Conservation (phyloP, 2,329 filamentous ascomycete genomes). For the Xylaria polymorpha region DNA sequence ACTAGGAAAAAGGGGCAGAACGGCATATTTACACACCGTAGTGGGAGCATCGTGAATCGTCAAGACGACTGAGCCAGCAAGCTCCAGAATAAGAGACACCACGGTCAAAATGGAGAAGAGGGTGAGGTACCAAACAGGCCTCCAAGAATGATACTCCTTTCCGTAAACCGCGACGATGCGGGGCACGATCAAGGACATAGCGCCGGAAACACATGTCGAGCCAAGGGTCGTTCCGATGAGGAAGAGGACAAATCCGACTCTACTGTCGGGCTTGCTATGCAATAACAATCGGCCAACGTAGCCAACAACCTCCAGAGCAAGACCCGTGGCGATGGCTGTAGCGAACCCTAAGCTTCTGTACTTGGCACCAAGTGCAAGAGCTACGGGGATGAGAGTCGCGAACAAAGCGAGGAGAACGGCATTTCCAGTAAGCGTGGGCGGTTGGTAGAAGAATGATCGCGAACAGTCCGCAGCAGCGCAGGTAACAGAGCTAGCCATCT, state of each 20-base stretch:
- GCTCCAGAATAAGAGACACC: conserved; percentile 50
- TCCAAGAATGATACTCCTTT: conserved; percentile 54
- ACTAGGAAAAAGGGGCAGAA: background rate
- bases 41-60: conserved; percentile 50
- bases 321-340: conserved; percentile 54
- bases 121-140: conserved; percentile 48
- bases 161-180: conserved; percentile 62
- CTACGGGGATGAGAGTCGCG: conserved; percentile 54
- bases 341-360: conserved; percentile 57
- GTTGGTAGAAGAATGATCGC: conserved; percentile 52
- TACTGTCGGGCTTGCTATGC: conserved; percentile 49
- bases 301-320: conserved; percentile 58
- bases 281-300: conserved; percentile 61
- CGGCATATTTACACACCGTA: conserved; percentile 50
- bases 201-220: conserved; percentile 58
- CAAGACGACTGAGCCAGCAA: conserved; percentile 57
- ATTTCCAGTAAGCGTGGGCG: conserved; percentile 55
- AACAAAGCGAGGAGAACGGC: conserved; percentile 56
- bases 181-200: conserved; percentile 59
- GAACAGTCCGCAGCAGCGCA: conserved; percentile 41
- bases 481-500: conserved; percentile 42
- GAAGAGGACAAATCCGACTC: conserved; percentile 57
- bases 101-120: conserved; percentile 43
- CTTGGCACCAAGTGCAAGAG: conserved; percentile 54
- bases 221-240: conserved; percentile 61